phyloP scores from a whole-genome alignment of 176 grass and related monocot genomes.

The Hsuehochloa calcarea region DNA sequence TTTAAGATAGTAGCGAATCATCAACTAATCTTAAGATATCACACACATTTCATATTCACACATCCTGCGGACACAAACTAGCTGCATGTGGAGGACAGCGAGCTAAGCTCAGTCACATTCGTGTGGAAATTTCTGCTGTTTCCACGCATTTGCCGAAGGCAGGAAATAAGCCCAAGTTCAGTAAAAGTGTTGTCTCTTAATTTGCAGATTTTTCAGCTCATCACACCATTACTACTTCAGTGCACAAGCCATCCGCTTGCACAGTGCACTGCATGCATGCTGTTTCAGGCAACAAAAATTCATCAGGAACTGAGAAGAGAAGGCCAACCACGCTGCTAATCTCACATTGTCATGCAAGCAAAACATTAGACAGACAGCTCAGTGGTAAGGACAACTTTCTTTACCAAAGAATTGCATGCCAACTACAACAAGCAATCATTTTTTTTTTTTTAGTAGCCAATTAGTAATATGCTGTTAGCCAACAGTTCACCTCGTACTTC shows the following conservation, averaged over 20 bases:
- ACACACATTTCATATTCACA: background rate
- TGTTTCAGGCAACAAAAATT: background rate
- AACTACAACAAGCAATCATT: background rate
- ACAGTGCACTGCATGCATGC: background rate
- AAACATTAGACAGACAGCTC: background rate
- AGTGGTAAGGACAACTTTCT: background rate
- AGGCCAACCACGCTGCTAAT: background rate
- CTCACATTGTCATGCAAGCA: background rate
- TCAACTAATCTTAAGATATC: background rate
- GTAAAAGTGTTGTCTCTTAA: background rate
- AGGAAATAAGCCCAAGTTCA: background rate
- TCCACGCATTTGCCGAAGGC: background rate
- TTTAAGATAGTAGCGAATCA: background rate
- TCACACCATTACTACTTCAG: background rate
- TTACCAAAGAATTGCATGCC: background rate
- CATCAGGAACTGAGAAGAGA: background rate
- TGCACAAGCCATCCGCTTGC: background rate
- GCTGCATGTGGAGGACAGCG: background rate
- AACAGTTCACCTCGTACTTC: background rate
- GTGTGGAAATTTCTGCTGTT: too few species aligned
- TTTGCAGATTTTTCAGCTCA: background rate
- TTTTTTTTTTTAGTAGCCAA: background rate
- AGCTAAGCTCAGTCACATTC: background rate
- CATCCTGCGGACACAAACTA: background rate
- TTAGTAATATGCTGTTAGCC: background rate